A percentile compares a stretch with the other conserved stretches of the same genome.
Evolutionary conservation across 2,329 filamentous ascomycete genomes (phyloP).

Genomic region (Aspergillus pseudoviridinutans): DNA sequence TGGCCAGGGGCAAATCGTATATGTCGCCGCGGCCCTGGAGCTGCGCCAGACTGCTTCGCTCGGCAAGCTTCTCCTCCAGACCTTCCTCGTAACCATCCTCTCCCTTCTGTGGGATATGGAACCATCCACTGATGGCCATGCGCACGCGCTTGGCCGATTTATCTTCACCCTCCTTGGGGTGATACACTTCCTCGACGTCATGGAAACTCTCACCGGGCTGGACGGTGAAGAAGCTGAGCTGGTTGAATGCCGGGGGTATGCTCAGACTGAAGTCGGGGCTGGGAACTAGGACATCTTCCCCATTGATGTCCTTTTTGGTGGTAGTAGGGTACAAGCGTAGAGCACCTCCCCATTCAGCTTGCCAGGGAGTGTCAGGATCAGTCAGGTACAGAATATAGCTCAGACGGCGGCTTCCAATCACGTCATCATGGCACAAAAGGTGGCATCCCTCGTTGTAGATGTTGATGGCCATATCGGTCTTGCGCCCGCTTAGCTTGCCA

Average conservation of each 20-base stretch:
- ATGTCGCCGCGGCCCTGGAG: conserved; percentile 86
- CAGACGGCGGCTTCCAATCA: conserved; percentile 92
- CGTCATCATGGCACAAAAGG: conserved; percentile 94
- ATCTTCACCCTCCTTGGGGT: conserved; percentile 57
- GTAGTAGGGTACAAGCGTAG: conserved; percentile 77
- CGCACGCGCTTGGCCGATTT: conserved; percentile 63
- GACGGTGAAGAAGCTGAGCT: conserved; percentile 96
- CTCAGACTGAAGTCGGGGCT: conserved; percentile 71
- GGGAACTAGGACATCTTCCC: conserved; percentile 73
- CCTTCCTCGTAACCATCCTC: conserved; percentile 89
- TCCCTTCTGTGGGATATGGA: conserved; percentile 91
- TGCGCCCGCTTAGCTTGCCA: conserved; percentile 81
- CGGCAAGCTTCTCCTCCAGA: conserved; percentile 80
- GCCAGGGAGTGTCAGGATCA: conserved; percentile 87
- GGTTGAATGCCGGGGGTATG: conserved; percentile 94
- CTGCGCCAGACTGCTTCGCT: conserved; percentile 88
- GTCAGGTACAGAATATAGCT: conserved; percentile 97
- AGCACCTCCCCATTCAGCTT: conserved; percentile 87
- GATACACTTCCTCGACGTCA: conserved; percentile 97
- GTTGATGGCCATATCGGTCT: conserved; percentile 99
- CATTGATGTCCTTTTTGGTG: conserved; percentile 62
- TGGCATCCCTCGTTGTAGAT: conserved; percentile 96
- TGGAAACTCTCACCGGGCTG: conserved; percentile 99
- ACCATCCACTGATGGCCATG: conserved; percentile 99
- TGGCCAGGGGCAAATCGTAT: conserved; percentile 73